phyloP scores from a whole-genome alignment of 106 monocot species.

The Chionographis japonica region DNA sequence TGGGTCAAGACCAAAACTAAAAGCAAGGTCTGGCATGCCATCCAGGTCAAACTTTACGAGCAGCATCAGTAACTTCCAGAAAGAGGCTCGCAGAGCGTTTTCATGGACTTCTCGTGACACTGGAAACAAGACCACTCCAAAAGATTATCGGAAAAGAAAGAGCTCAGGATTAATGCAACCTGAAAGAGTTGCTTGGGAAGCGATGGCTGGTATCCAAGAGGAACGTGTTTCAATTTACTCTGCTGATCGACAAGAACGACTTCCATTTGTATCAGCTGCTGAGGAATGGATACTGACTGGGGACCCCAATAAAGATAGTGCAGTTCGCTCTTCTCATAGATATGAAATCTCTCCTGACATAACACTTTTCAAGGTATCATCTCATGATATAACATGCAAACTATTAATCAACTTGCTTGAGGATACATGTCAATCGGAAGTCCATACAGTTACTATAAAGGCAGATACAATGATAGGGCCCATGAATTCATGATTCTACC shows the following conservation, averaged over 20 bases:
- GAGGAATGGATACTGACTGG: conserved; percentile 94
- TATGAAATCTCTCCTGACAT: conserved; percentile 95
- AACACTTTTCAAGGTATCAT: conserved; percentile 77
- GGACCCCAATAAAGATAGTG: conserved; percentile 63
- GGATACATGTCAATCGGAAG: too few relatives aligned
- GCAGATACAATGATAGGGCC: too few relatives aligned
- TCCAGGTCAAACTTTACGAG: conserved; percentile 60
- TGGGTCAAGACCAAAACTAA: conserved; percentile 60
- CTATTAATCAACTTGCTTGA: too few relatives aligned
- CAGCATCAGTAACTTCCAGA: conserved; percentile 80
- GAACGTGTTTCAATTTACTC: conserved; percentile 36
- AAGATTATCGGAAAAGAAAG: conserved; percentile 85
- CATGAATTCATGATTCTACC: too few relatives aligned
- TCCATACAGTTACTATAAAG: too few relatives aligned
- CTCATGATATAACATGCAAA: too few relatives aligned
- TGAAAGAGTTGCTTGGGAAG: conserved; percentile 56
- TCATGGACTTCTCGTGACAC: conserved; percentile 83
- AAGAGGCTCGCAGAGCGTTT: conserved; percentile 81
- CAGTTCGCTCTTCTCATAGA: conserved; percentile 67
- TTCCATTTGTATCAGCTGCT: conserved; percentile 62
- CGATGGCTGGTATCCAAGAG: conserved; percentile 60
- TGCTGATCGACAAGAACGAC: conserved; percentile 70
- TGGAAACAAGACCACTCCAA: conserved; percentile 43
- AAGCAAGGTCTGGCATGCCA: conserved; percentile 36
- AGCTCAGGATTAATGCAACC: conserved; percentile 45